A percentile compares a stretch with the other conserved stretches of the same genome.
Conservation (phyloP, 2,329 filamentous ascomycete genomes). For the Neurospora sp. region DNA sequence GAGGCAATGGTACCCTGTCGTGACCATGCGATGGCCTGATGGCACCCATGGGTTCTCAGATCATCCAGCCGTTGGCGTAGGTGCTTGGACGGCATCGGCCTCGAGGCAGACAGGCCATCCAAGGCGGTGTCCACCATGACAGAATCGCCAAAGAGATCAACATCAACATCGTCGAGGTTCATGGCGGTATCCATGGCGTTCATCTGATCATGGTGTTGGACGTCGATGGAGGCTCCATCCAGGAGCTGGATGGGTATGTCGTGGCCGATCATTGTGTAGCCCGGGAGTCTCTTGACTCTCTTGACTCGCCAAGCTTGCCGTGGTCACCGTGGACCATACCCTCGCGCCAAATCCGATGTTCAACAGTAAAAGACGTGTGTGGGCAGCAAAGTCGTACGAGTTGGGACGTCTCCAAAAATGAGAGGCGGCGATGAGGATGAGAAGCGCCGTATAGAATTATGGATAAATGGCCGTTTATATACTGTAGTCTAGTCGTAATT, state of each 20-base stretch:
- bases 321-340: constrained; percentile 7
- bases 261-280: neutral
- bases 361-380: neutral
- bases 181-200: constrained; percentile 36
- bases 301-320: neutral
- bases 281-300: neutral
- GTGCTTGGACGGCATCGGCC: constrained; percentile 47
- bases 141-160: constrained; percentile 37
- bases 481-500: neutral
- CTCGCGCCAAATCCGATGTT: neutral
- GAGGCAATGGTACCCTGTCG: constrained; percentile 77
- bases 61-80: constrained; percentile 68
- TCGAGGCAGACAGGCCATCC: constrained; percentile 32
- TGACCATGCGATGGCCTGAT: constrained; percentile 79
- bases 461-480: neutral
- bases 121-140: constrained; percentile 28
- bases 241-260: neutral
- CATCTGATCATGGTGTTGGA: neutral
- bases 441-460: neutral
- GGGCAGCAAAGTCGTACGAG: neutral
- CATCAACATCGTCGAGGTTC: constrained; percentile 58
- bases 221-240: neutral
- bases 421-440: neutral
- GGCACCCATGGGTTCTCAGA: constrained; percentile 64
- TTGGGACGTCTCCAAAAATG: neutral